Base-by-base conservation (phyloP, 495 filamentous ascomycete genomes). In the Xylaria nigripes region DNA sequence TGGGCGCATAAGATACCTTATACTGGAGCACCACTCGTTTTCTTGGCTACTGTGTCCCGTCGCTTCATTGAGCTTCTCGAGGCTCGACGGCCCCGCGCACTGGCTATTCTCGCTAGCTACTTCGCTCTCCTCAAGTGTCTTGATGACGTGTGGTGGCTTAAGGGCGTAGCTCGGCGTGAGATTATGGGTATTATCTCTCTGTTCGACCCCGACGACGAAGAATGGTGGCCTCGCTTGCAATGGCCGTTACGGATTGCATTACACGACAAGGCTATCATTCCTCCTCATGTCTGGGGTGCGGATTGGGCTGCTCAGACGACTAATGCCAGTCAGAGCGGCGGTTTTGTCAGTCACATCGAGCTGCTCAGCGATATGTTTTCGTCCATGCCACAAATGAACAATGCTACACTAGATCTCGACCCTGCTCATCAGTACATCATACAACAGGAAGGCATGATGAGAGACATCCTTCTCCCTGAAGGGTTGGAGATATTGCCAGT, bases 41-140 rank as follows among this genome's bases (percentile, higher is more conserved):
- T 81, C 54, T 75, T 78, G n/a, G 77, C 78, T 2, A 79, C 76
- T 8, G 78, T 81, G n/a, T 79, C 77, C 12, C 70, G 75, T n/a
- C 73, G 76, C 12, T 81, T 72, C 56, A 75, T 81, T 30, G 75
- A 78, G 36, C 61, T 80, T 16, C 68, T 81, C 3, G 75, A 73
- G 45, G 62, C 69, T 53, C 68, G 74, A 5, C 70, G 72, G 24
- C 78, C 77, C 0, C 72, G 78, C 21, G 77, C 78, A 2, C 71
- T 81, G 6, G 76, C 76, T 44, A 76, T 80, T 40, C 66, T 77
- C 4, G 71, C 78, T 9, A 78, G 76, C 61, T 81, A 79, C 57
- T 81, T 81, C 54, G 78, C 76, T 8, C 68, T 80, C 25, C 73
- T 78, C 25, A 80, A 75, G 50, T 71, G 69, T 16, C 66, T 78